Conservation (phyloP, 2,329 filamentous ascomycete species). For the Diaporthe sp. region DNA sequence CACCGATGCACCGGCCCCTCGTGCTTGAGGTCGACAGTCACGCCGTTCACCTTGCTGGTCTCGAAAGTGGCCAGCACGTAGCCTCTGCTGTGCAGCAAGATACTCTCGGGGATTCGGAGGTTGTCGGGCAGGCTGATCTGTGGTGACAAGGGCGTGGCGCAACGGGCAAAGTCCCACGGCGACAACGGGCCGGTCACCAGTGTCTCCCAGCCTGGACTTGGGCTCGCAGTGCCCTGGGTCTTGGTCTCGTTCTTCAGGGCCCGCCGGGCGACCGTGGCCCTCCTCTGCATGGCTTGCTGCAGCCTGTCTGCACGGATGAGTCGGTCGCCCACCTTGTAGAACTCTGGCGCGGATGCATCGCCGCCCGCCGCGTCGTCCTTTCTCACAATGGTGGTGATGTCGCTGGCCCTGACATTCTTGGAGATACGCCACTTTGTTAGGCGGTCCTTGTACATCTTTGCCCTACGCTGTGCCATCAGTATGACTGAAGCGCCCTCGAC, state of each 20-base stretch:
- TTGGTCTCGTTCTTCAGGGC: slow-evolving; percentile 15
- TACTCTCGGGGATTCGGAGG: slow-evolving; percentile 30
- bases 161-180: neutral
- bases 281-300: slow-evolving; percentile 33
- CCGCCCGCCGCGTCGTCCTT: neutral
- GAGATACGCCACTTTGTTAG: slow-evolving; percentile 31
- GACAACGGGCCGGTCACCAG: neutral
- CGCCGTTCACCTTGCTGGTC: neutral
- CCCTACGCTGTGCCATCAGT: neutral
- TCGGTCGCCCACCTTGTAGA: slow-evolving; percentile 31
- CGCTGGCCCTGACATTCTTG: slow-evolving; percentile 34
- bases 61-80: slow-evolving; percentile 28
- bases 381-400: slow-evolving; percentile 22
- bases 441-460: slow-evolving; percentile 35
- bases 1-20: slow-evolving; percentile 32
- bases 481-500: neutral
- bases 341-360: neutral
- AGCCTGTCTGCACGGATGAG: slow-evolving; percentile 34
- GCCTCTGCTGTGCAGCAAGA: slow-evolving; percentile 25
- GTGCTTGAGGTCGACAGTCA: slow-evolving; percentile 23
- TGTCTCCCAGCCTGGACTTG: neutral
- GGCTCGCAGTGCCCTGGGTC: neutral
- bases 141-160: slow-evolving; percentile 3
- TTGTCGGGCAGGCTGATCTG: slow-evolving; percentile 15
- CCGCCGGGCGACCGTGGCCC: slow-evolving; percentile 23